Base-by-base conservation (phyloP, 2,329 filamentous ascomycete genomes). In the Colletotrichum tofieldiae region DNA sequence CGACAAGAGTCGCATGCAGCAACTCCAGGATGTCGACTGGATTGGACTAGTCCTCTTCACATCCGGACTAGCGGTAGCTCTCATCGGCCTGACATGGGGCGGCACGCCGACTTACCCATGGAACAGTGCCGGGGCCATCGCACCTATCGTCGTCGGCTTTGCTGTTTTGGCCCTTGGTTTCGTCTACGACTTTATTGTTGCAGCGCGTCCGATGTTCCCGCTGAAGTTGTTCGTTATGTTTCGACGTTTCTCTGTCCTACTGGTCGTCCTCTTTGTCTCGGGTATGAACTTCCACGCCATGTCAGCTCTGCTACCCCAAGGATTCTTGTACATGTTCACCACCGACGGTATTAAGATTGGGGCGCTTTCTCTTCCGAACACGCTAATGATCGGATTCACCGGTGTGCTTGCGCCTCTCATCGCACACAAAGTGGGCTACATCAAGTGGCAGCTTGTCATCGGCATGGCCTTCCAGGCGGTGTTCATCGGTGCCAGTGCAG, bases 11-110 rank as follows among this genome's bases (percentile, higher is more conserved):
- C 77, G 77, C 20, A 77, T 74, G 76, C 72, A 80, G 61, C 75
- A 79, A 62, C 77, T 80, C 67, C 76, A 75, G 62, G 76, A 79
- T 45, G 75, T 80, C 12, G 79, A 80, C 67, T 81, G 77, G 68
- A 63, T 80, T 6, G 79, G 78, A 11, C 65, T 79, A 1, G 20
- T 55, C 20, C 70, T 78, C 2, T 78, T 77, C 58, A 71, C 74
- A 0, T 45, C 61, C 29, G 76, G 77, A 14, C 67, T 77, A 12
- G 75, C 76, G 14, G 51, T 75, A 16, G 75, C 74, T 55, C 75
- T 77, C 20, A 66, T 76, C 37, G 76, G 76, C 20, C 62, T 77
- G 52, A 77, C 74, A 3, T 77, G 76, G 76, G 62, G 73, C 45
- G 60, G 58, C 43, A 70, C 65, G 14, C 56, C 69, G 16, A 65